Base-by-base conservation (phyloP, 768 basidiomycete species). In the Boletus sensibilis region DNA sequence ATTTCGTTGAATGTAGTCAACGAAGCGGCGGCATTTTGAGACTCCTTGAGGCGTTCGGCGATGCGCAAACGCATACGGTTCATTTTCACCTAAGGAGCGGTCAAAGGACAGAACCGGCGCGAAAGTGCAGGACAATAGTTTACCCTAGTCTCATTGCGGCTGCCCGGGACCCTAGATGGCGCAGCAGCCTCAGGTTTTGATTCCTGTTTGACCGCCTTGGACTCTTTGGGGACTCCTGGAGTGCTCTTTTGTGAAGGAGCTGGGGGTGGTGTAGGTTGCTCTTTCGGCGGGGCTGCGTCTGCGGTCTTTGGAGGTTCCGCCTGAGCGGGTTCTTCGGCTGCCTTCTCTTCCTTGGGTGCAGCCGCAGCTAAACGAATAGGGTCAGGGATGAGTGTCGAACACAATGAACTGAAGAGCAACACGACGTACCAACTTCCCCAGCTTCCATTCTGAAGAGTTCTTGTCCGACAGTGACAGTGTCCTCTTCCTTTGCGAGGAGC, bases 1-100 rank as follows among this genome's bases (percentile, higher is more conserved):
- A 99, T 92, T 76, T 99, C 96, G 78, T 99, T 98, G 84, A 99
- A 99, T 25, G 96, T 98, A 34, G 97, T 98, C 57, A 98, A 75
- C 48, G 94, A 95, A 45, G 96, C 96, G 5, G 96, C 97, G 20
- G 92, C 85, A 70, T 98, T 97, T 73, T 99, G 96, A 23, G 95
- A 96, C 71, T 97, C 89, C 78, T 99, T 99, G 71, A 99, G 84
- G 50, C 96, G 94, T 75, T 95, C 93, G 45, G 95, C 90, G 67
- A 99, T 99, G 59, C 95, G 92, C 60, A 91, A 80, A 45, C 96
- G 92, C 97, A 99, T 99, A 50, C 95, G 88, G 74, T 85, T 95
- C 95, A 99, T 98, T 81, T 98, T 98, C 68, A 98, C 87, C 91
- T 93, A 33, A 12, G 25, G 4, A 3, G 16, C 7, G 34, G 23